Base-by-base conservation (phyloP, 768 basidiomycete genomes). In the Boletus speciosus region DNA sequence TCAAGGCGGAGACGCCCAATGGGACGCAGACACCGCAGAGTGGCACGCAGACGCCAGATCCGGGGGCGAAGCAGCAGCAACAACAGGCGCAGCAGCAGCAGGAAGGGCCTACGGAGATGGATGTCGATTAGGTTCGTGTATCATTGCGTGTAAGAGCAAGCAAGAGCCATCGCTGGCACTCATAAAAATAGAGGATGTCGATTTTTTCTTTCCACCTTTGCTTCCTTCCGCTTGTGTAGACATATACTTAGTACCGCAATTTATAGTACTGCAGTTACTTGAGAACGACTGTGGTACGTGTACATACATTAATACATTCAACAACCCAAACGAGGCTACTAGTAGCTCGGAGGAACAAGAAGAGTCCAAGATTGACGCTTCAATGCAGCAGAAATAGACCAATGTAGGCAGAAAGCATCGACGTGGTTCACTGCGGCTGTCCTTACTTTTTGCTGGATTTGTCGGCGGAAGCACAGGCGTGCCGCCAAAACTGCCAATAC, bases 11-110 rank as follows among this genome's bases (percentile, higher is more conserved):
- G 0, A 69, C 74, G 35, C 66, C 71, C 2, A 72, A 55, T 29
- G 85, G 84, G 46, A 81, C 86, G 41, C 82, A 87, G 74, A 86
- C 86, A n/a, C 87, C 88, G 21, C 83, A 85, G 77, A 79, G 74
- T 61, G 81, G 82, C 48, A 74, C 78, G 51, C 76, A 84, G 68
- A 82, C 81, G 7, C 80, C 83, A 0, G 75, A 80, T 51, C 76
- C 78, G 19, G 71, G 74, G 41, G 71, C 75, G n/a, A 69, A 68
- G 60, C 60, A 64, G 38, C 63, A 63, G 15, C 54, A 54, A 2
- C 50, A 60, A 3, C 52, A 29, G 2, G 5, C 25, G 25, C 25
- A 1, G 25, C 25, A 5, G 25, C 51, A 56, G 50, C 66, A 62
- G 11, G 59, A 69, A 41, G 61, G 76, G n/a, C 85, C 86, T 35